These are phyloP conservation scores for Metarhizium robertsii DNA, from an alignment of 2,329 filamentous ascomycete species.

Conservation along the genomic window DNA sequence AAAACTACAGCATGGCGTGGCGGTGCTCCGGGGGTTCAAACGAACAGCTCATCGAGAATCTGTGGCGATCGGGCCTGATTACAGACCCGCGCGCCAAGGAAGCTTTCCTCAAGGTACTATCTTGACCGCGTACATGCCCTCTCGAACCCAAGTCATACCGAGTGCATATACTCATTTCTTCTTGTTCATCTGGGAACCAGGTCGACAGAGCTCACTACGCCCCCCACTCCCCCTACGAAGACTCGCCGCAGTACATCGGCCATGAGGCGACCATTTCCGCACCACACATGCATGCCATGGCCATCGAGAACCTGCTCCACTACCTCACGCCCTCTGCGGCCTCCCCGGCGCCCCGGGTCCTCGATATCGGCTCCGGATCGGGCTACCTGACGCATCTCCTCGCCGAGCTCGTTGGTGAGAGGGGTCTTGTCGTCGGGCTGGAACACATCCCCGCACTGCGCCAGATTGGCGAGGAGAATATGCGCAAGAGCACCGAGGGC, in stretches of 20 bases:
- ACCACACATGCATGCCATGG: conserved; percentile 52
- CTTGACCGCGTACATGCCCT: not conserved
- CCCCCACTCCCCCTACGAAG: conserved; percentile 57
- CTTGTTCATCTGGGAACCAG: conserved; percentile 26
- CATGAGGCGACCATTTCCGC: conserved; percentile 48
- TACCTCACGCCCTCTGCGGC: conserved; percentile 28
- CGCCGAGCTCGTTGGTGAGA: conserved; percentile 59
- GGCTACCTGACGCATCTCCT: conserved; percentile 85
- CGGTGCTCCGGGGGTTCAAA: conserved; percentile 70
- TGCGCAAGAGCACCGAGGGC: conserved; percentile 53
- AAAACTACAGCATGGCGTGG: conserved; percentile 67
- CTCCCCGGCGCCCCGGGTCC: conserved; percentile 39
- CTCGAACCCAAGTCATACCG: not conserved
- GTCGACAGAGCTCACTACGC: conserved; percentile 86
- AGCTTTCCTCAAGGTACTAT: conserved; percentile 53
- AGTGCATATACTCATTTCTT: not conserved
- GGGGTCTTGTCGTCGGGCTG: conserved; percentile 54
- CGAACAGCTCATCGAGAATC: conserved; percentile 65
- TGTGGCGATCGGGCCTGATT: conserved; percentile 64
- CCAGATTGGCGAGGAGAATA: conserved; percentile 55
- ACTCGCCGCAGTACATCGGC: conserved; percentile 47
- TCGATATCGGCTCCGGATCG: conserved; percentile 68
- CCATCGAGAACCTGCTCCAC: conserved; percentile 38
- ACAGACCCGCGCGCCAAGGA: conserved; percentile 59
- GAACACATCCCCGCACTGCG: conserved; percentile 62